Base-by-base conservation (phyloP, 495 filamentous ascomycete genomes). In the Aspergillus asperescens region DNA sequence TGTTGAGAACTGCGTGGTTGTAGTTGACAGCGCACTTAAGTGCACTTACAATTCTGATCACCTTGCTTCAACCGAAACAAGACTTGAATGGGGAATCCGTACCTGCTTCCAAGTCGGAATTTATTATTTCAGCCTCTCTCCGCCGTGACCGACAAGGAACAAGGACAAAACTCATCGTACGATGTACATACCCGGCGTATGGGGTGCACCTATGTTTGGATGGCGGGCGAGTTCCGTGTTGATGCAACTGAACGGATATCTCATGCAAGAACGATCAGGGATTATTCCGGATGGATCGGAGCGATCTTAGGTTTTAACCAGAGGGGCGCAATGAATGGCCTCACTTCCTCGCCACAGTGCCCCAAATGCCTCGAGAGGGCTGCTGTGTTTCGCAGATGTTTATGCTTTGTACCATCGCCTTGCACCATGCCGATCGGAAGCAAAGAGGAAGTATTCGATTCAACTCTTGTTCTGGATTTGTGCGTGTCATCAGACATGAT, bases 401-500 rank as follows among this genome's bases (percentile, higher is more conserved):
- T n/a, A n/a, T 10, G 39, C 39, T 22, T 13, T 42, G 39, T 16
- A 12, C 22, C 27, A 19, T 23, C 44, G 31, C 44, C 19, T 15
- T 32, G 43, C 22, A 13, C 16, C 20, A 25, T 42, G 39, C 25
- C 39, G 39, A 16, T 42, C 22, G 39, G 12, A 22, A 42, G 39
- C 7, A 22, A 27, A 27, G 18, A 22, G 27, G 12, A 20, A 16
- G 13, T 9, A 16, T 19, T 29, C 42, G 24, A 40, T 23, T 16
- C 20, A 23, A 22, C n/a, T 45, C 42, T 48, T 41, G 34, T 20
- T 18, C 10, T 32, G 25, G 16, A 12, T 38, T 39, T 38, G 49
- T 34, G 27, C 16, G 43, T 20, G 35, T 55, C 54, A 59, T 59
- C 52, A 40, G 44, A 57, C 43, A 15, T 55, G 57, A 59, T 55